Evolutionary conservation across 2,329 filamentous ascomycete species (phyloP).

Genomic region (Biscogniauxia marginata): DNA sequence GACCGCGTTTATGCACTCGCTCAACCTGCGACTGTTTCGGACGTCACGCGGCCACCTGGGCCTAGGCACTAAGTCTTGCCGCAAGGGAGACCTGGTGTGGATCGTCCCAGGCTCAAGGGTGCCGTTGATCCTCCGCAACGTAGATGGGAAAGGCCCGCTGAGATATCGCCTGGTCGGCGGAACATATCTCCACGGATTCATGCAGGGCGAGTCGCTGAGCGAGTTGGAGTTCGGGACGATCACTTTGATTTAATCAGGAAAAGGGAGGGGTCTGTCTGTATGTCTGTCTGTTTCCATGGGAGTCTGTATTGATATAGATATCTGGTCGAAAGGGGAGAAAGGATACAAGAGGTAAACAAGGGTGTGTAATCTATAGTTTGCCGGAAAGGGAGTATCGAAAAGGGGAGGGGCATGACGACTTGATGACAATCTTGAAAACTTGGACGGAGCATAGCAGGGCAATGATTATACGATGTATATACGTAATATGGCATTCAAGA

Average conservation of each 20-base stretch:
- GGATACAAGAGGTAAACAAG: too few relatives aligned
- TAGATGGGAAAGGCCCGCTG: not conserved
- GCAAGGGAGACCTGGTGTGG: conserved; percentile 17
- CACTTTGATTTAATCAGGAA: conserved; percentile 9
- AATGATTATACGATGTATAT: too few relatives aligned
- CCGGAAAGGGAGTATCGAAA: too few relatives aligned
- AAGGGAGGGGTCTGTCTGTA: too few relatives aligned
- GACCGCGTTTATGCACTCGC: conserved; percentile 21
- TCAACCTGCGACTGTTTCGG: conserved; percentile 19
- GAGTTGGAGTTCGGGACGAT: conserved; percentile 9
- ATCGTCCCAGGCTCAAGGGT: conserved; percentile 21
- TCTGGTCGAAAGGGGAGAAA: too few relatives aligned
- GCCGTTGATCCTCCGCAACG: conserved; percentile 16
- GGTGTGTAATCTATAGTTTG: too few relatives aligned
- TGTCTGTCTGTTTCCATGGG: too few relatives aligned
- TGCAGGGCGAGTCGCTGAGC: conserved; percentile 21
- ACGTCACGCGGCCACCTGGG: conserved; percentile 17
- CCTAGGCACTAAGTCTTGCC: conserved; percentile 19
- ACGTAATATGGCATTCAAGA: too few relatives aligned
- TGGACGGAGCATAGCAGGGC: too few relatives aligned
- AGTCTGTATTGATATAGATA: too few relatives aligned
- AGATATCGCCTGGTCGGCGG: conserved; percentile 19
- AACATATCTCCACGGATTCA: conserved; percentile 22
- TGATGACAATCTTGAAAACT: too few relatives aligned
- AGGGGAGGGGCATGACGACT: too few relatives aligned